Percentiles rank a stretch among this genome's conserved stretches.
Conservation (phyloP, 352 stramenopile species). For the Globisporangium barbulae region DNA sequence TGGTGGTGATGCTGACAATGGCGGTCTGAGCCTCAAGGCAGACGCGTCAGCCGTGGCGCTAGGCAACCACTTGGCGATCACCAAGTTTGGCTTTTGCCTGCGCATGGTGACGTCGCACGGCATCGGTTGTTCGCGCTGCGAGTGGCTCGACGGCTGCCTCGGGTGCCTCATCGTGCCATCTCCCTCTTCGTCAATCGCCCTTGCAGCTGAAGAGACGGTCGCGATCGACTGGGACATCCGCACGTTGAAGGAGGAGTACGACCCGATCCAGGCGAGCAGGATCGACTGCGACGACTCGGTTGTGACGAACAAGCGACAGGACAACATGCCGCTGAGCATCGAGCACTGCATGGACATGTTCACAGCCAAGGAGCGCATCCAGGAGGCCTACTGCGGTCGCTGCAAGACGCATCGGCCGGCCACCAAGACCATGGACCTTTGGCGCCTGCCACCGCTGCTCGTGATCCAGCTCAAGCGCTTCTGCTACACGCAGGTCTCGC, state of each 20-base stretch:
- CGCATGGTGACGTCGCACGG: constrained; percentile 78
- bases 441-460: constrained; percentile 95
- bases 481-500: constrained; percentile 92
- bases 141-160: constrained; percentile 85
- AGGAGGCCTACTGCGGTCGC: constrained; percentile 75
- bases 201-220: constrained; percentile 78
- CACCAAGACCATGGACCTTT: constrained; percentile 97
- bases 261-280: constrained; percentile 82
- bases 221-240: constrained; percentile 90
- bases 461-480: constrained; percentile 99
- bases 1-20: neutral
- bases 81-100: constrained; percentile 83
- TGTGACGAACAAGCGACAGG: constrained; percentile 56
- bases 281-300: constrained; percentile 67
- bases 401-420: constrained; percentile 89
- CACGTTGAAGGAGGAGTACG: constrained; percentile 84
- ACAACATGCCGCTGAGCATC: constrained; percentile 81
- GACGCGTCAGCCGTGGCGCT: constrained; percentile 61
- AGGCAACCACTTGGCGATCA: constrained; percentile 53
- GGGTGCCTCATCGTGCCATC: constrained; percentile 80
- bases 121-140: constrained; percentile 83
- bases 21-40: constrained; percentile 20
- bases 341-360: constrained; percentile 86
- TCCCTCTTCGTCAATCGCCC: constrained; percentile 28
- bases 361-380: constrained; percentile 74